Conservation (phyloP, 805 yeast genomes). For the Sugiyamaella floridensis region DNA sequence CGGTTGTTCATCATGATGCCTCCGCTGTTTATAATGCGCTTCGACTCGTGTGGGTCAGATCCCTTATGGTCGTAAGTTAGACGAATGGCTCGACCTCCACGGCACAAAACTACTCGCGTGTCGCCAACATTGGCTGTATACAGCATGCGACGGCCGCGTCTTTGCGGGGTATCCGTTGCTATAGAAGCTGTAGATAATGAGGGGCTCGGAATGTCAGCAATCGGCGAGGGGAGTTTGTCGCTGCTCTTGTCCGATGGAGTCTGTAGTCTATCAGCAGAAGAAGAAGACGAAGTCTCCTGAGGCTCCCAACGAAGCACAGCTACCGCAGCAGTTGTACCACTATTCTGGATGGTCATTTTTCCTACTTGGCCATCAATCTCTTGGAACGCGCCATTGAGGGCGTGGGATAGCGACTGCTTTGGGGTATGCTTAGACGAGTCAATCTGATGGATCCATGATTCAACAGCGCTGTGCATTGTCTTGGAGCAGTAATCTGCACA, state of each 20-base stretch:
- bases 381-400: slow-evolving; percentile 61
- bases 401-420: slow-evolving; percentile 49
- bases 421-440: slow-evolving; percentile 5
- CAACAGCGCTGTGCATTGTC: slow-evolving; percentile 60
- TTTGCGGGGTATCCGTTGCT: not conserved
- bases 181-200: not conserved
- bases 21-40: slow-evolving; percentile 68
- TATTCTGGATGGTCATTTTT: slow-evolving; percentile 55
- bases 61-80: slow-evolving; percentile 93
- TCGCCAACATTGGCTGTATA: slow-evolving; percentile 97
- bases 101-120: slow-evolving; percentile 70
- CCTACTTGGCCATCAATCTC: slow-evolving; percentile 68
- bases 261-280: not conserved
- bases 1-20: slow-evolving; percentile 85
- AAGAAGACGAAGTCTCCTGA: too few species aligned
- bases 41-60: slow-evolving; percentile 67
- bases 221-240: not conserved
- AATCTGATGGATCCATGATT: slow-evolving; percentile 34
- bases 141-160: slow-evolving; percentile 45
- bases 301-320: slow-evolving; percentile 84
- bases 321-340: slow-evolving; percentile 95
- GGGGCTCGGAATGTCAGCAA: not conserved
- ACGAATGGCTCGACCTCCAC: slow-evolving; percentile 69
- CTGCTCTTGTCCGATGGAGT: not conserved
- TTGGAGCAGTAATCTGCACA: slow-evolving; percentile 95